These are phyloP conservation scores for Ogataea trehalophila DNA, from an alignment of 805 yeast species.

Conservation along the genomic window DNA sequence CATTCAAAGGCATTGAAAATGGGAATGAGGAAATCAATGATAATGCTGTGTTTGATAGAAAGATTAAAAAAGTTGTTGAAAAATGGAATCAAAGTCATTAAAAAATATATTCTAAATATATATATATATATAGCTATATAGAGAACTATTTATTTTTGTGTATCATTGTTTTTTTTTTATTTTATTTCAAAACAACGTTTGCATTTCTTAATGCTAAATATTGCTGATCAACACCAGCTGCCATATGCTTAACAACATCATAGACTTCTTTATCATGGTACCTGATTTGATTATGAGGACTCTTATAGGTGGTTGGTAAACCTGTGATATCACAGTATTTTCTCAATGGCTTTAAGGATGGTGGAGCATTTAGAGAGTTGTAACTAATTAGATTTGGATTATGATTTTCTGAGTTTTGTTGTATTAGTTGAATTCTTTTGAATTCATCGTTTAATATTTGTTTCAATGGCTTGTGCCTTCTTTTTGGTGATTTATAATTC, in stretches of 20 bases:
- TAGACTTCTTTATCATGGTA: conserved; percentile 82
- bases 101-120: neutral
- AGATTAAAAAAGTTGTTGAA: conserved; percentile 22
- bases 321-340: conserved; percentile 95
- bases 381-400: conserved; percentile 54
- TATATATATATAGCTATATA: neutral
- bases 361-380: conserved; percentile 76
- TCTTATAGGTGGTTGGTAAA: conserved; percentile 66
- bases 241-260: conserved; percentile 69
- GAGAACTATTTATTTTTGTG: neutral
- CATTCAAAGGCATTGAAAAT: conserved; percentile 41
- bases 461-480: conserved; percentile 68
- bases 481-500: conserved; percentile 43
- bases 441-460: conserved; percentile 77
- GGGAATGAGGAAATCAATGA: conserved; percentile 28
- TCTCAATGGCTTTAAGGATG: conserved; percentile 74
- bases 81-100: conserved; percentile 19
- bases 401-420: conserved; percentile 27
- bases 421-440: conserved; percentile 49
- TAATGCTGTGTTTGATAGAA: conserved; percentile 25
- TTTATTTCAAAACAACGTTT: conserved; percentile 64
- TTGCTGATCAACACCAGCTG: conserved; percentile 91
- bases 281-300: conserved; percentile 70
- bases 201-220: conserved; percentile 85
- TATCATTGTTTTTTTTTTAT: neutral